Evolutionary conservation across 2,329 filamentous ascomycete genomes (phyloP), one percentile per base, ranked within the genome.

Genomic region (Fusarium begoniae): DNA sequence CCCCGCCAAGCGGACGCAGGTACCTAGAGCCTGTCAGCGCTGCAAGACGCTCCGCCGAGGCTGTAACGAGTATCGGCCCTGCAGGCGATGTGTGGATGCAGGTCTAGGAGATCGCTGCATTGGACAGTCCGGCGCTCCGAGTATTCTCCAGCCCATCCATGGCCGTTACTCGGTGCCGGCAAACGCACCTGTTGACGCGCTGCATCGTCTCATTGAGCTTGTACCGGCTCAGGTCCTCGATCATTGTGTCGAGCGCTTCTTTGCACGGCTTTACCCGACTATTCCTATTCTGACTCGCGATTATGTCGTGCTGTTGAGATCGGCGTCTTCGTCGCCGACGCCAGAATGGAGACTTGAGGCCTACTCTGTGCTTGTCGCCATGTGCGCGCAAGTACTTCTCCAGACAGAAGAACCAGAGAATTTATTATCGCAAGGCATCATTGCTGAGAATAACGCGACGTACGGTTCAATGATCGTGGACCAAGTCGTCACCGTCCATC

Each of bases 51-150:
- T 85, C 18, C 82, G 84, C 37, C 80, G 84, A 38, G 84, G 84
- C 2, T 86, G 85, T 73, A 85, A 82, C 75, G 84, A 86, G 73
- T 82, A 80, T 55, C 78, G 85, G 48, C 85, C 85, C 17, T 86
- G 85, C 75, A 80, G 80, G 59, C 77, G 85, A 58, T 86, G 85
- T 75, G 71, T 82, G 64, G 81, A 82, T 43, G 82, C 83, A 20
- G 85, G 84, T n/a, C 75, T 85, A 18, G 81, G 74, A 9, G 80
- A 83, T 22, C 80, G 84, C 45, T 86, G 84, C 56, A 69, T 78
- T 44, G 72, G 73, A n/a, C 72, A 69, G n/a, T 70, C 75, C 6
- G 65, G 69, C 0, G 47, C 68, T 15, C 35, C 63, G 22, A 56
- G 63, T 2, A 50, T 75, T 41, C 53, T 65, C 22, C 70, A 69